Evolutionary conservation across 2,329 filamentous ascomycete genomes (phyloP).

Genomic region (Colletotrichum caudatum): DNA sequence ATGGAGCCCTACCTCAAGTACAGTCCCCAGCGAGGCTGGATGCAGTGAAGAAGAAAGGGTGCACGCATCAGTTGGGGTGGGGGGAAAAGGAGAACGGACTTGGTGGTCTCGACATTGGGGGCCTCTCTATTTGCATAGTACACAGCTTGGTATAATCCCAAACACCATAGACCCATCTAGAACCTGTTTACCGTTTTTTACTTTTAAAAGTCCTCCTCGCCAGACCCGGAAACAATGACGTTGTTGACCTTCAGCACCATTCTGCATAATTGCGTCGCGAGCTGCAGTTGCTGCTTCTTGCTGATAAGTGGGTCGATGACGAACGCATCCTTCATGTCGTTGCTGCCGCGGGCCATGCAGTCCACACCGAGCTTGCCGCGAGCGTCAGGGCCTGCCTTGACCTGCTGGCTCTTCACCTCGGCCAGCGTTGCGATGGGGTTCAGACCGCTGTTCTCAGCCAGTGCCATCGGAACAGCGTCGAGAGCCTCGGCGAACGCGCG

Average conservation of each 20-base stretch:
- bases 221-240: conserved; percentile 89
- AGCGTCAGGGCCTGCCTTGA: conserved; percentile 71
- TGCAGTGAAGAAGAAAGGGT: conserved; percentile 29
- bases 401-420: conserved; percentile 94
- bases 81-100: background rate
- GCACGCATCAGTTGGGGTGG: background rate
- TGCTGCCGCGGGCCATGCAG: conserved; percentile 95
- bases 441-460: conserved; percentile 96
- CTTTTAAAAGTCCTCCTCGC: conserved; percentile 85
- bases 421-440: conserved; percentile 96
- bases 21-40: conserved; percentile 33
- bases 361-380: conserved; percentile 86
- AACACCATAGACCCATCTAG: conserved; percentile 40
- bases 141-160: conserved; percentile 43
- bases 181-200: conserved; percentile 35
- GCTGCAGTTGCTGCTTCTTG: conserved; percentile 95
- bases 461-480: conserved; percentile 92
- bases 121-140: conserved; percentile 43
- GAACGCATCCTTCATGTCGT: conserved; percentile 98
- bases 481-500: conserved; percentile 96
- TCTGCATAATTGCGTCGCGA: conserved; percentile 96
- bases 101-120: conserved; percentile 39
- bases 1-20: conserved; percentile 56
- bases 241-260: conserved; percentile 99
- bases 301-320: conserved; percentile 98